phyloP scores from a whole-genome alignment of 495 filamentous ascomycete genomes.

The Penicillium diatomitis region DNA sequence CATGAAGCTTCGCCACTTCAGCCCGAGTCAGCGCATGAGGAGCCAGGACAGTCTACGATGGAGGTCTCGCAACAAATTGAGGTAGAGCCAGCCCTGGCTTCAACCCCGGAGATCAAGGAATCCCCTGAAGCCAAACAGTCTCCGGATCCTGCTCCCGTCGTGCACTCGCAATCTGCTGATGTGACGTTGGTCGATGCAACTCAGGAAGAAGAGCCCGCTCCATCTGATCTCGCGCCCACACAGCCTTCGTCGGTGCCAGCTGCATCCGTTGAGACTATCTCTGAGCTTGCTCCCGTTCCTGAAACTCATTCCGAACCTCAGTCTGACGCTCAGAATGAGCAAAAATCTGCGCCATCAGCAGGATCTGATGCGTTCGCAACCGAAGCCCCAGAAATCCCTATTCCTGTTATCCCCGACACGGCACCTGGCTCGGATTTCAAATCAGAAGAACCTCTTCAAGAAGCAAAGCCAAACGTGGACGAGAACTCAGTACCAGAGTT shows the following conservation, averaged over 20 bases:
- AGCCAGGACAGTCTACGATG: background rate
- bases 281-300: background rate
- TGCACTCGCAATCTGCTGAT: background rate
- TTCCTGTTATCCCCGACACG: background rate
- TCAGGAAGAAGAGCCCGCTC: background rate
- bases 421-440: slow-evolving; percentile 2
- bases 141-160: background rate
- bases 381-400: background rate
- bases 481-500: background rate
- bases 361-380: background rate
- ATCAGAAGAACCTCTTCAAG: slow-evolving; percentile 1
- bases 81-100: no score
- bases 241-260: background rate
- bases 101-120: background rate
- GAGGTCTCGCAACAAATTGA: background rate
- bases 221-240: background rate
- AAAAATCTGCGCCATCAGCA: no score
- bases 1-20: background rate
- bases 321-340: background rate
- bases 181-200: slow-evolving; percentile 6
- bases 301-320: background rate
- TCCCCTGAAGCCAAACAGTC: background rate
- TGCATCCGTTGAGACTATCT: background rate
- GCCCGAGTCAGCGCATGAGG: background rate
- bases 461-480: background rate